Evolutionary conservation across 768 basidiomycete species (phyloP).

Genomic region (Leccinum aurantiacum): DNA sequence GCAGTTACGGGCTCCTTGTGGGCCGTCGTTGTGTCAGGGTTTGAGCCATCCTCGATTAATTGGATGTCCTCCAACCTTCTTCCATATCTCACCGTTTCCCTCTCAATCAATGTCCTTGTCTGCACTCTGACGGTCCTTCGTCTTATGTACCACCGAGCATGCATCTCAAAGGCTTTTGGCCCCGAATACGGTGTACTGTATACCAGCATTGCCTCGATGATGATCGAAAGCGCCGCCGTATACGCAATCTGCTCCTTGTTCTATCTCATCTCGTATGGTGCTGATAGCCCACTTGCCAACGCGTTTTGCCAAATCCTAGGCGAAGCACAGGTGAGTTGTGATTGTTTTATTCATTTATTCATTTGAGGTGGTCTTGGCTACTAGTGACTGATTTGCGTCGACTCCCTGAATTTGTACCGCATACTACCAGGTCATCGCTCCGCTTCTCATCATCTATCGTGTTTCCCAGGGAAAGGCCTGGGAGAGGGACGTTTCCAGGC

Average conservation of each 20-base stretch:
- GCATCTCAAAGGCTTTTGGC: slow-evolving; percentile 28
- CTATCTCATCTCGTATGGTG: slow-evolving; percentile 31
- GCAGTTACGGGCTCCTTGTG: slow-evolving; percentile 31
- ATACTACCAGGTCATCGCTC: slow-evolving; percentile 42
- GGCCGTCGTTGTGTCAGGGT: slow-evolving; percentile 28
- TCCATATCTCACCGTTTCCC: slow-evolving; percentile 35
- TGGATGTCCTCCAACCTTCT: slow-evolving; percentile 35
- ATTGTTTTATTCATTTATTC: not conserved
- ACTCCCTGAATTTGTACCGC: not conserved
- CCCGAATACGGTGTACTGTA: slow-evolving; percentile 29
- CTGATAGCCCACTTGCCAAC: slow-evolving; percentile 23
- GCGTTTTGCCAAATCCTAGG: slow-evolving; percentile 32
- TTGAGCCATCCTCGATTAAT: slow-evolving; percentile 12
- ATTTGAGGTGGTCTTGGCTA: no score
- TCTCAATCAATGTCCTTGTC: slow-evolving; percentile 33
- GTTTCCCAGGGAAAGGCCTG: slow-evolving; percentile 46
- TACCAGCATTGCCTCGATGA: slow-evolving; percentile 33
- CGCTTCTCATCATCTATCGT: slow-evolving; percentile 49
- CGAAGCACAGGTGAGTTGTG: slow-evolving; percentile 26
- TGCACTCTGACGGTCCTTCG: slow-evolving; percentile 34
- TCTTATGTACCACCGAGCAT: slow-evolving; percentile 30
- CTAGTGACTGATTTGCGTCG: not conserved
- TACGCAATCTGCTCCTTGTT: slow-evolving; percentile 33
- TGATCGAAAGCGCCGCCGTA: slow-evolving; percentile 36
- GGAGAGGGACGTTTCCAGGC: slow-evolving; percentile 25